These are phyloP conservation scores for Neofusicoccum laricinum DNA, from an alignment of 2,329 filamentous ascomycete genomes.

Conservation along the genomic window DNA sequence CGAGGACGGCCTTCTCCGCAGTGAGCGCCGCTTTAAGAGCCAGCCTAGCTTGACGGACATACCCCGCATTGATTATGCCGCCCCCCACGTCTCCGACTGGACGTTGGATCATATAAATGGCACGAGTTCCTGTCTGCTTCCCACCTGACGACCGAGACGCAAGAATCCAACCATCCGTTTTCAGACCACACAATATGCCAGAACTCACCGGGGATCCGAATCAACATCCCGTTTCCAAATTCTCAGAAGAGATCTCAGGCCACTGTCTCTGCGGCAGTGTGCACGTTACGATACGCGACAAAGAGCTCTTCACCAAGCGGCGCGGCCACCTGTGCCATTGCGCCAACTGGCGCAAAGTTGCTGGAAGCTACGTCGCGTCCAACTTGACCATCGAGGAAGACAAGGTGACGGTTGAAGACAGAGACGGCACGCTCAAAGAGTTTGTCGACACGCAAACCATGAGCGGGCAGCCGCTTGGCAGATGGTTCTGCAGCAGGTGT, in stretches of 20 bases:
- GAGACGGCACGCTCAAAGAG: constrained; percentile 43
- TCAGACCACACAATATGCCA: background rate
- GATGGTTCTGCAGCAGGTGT: constrained; percentile 47
- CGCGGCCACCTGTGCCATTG: constrained; percentile 52
- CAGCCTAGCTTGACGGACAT: no score
- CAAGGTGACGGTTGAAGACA: constrained; percentile 46
- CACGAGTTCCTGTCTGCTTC: no score
- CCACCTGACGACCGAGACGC: no score
- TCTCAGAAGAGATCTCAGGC: constrained; percentile 35
- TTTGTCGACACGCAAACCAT: constrained; percentile 46
- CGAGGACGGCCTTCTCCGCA: no score
- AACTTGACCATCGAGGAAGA: constrained; percentile 43
- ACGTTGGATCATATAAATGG: no score
- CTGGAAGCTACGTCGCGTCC: constrained; percentile 42
- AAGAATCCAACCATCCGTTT: no score
- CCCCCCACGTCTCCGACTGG: no score
- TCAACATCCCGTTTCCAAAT: constrained; percentile 30
- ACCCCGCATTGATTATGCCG: no score
- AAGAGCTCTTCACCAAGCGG: constrained; percentile 44
- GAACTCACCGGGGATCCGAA: constrained; percentile 39
- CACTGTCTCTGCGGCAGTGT: constrained; percentile 49
- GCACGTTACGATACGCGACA: constrained; percentile 48
- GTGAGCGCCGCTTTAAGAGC: no score
- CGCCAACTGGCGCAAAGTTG: constrained; percentile 50
- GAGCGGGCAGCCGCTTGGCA: constrained; percentile 45